Evolutionary conservation across 2,329 filamentous ascomycete species (phyloP).

Genomic region (Apiospora saccharicola): DNA sequence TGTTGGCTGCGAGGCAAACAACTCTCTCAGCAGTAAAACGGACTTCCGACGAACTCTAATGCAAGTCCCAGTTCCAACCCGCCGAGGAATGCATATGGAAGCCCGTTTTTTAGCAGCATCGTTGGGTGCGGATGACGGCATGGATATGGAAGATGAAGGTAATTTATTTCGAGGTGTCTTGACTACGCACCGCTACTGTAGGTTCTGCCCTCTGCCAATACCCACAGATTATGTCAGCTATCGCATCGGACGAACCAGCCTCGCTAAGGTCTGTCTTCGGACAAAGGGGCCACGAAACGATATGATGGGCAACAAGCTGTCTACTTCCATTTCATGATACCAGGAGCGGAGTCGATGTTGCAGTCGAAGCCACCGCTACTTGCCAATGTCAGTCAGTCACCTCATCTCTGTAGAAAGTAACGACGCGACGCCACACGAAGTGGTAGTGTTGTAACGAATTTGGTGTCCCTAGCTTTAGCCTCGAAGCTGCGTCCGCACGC

Average conservation of each 20-base stretch:
- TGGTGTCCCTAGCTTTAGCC: not conserved
- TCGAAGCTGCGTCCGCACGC: constrained; percentile 5
- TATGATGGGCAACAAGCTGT: not conserved
- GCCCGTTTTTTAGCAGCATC: not conserved
- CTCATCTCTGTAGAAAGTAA: not conserved
- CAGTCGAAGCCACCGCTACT: not conserved
- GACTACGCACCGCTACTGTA: not conserved
- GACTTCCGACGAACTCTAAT: constrained; percentile 20
- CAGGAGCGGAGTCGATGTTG: not conserved
- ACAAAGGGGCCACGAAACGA: not conserved
- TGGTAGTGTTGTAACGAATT: not conserved
- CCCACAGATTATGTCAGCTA: constrained; percentile 12
- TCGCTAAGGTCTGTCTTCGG: not conserved
- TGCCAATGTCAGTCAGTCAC: not conserved
- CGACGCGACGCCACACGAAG: not conserved
- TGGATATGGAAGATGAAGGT: constrained; percentile 18
- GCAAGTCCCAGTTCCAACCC: not conserved
- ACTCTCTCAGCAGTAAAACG: not conserved
- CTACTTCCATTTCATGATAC: not conserved
- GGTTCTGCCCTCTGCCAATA: not conserved
- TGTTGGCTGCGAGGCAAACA: constrained; percentile 2
- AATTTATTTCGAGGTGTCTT: not conserved
- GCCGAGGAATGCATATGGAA: constrained; percentile 12
- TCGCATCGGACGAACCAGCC: not conserved
- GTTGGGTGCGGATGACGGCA: constrained; percentile 9